Evolutionary conservation across 345 rosid species (phyloP), one percentile per base, ranked within the genome.

Genomic region (Clarkia xantiana): DNA sequence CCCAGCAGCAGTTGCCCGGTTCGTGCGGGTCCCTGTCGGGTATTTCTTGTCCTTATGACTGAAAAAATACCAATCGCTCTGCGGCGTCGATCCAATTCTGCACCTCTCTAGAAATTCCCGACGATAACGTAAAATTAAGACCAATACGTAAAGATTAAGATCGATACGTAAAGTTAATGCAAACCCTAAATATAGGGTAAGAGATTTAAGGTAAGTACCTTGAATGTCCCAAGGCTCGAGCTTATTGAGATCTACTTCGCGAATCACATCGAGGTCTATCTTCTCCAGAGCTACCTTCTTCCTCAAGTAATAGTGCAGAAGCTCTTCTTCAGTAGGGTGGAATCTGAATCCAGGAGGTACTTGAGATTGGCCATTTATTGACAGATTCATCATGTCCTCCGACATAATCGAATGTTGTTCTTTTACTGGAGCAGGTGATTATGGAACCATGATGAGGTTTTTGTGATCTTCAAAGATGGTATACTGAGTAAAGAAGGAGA

Each of bases 221-320:
- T 86, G 98, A 49, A 91, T 81, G 68, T 91, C 98, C 98, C 98
- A 91, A 1, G 98, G 98, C 66, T 91, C 96, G 45, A 91, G 98
- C 79, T 91, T 91, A 65, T 86, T 91, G 43, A 91, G 98, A 78
- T 91, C 98, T 9, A 91, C 96, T 62, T 91, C 98, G 34, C 86
- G 94, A 54, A 91, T 91, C 42, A 91, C 96, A 61, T 91, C 94
- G 41, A 91, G 94, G 72, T 91, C 98, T 14, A 91, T 80, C 74
- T 78, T 80, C 61, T 82, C 81, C 48, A 66, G 77, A 6, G 82
- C 77, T 8, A 91, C 93, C 61, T 91, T 91, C 77, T 91, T 91
- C 55, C 87, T 71, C 17, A 91, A 85, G 56, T 91, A 91, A 57
- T 91, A 86, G 58, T 81, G 95, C 44, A 91, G 94, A 44, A 91